phyloP scores from a whole-genome alignment of 371 early-diverging fungal species.

The Coemansia sp. region DNA sequence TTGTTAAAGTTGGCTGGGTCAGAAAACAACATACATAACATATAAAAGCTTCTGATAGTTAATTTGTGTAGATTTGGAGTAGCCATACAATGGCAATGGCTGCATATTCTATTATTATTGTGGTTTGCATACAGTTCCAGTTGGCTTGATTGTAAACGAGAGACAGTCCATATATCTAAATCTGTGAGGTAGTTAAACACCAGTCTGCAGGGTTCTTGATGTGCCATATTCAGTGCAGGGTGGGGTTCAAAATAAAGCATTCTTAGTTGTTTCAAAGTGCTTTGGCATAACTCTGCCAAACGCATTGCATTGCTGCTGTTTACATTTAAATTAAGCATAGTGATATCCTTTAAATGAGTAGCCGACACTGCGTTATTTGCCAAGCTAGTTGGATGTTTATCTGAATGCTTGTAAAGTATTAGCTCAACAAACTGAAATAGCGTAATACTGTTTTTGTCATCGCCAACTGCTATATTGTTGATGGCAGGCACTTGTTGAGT shows the following conservation, averaged over 20 bases:
- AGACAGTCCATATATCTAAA: background rate
- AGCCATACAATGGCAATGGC: background rate
- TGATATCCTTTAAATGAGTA: too few species aligned
- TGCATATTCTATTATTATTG: background rate
- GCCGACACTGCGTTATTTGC: too few species aligned
- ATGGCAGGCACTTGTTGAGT: too few species aligned
- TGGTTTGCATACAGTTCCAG: background rate
- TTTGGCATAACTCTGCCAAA: background rate
- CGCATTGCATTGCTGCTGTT: too few species aligned
- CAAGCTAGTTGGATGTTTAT: too few species aligned
- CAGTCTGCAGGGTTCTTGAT: background rate
- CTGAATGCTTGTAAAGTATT: too few species aligned
- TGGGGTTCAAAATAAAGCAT: background rate
- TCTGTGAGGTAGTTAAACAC: background rate
- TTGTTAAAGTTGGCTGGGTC: background rate
- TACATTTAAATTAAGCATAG: too few species aligned
- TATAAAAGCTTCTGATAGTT: background rate
- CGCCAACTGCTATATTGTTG: too few species aligned
- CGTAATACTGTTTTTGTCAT: too few species aligned
- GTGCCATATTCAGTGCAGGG: background rate
- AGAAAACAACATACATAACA: background rate
- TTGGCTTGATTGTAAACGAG: background rate
- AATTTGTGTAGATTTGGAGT: background rate
- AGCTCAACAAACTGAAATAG: too few species aligned
- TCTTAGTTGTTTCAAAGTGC: background rate